Percentiles rank a stretch among this genome's conserved stretches.
These are phyloP conservation scores for Aristolochia californica DNA, from an alignment of 164 flowering plant species.

Conservation along the genomic window DNA sequence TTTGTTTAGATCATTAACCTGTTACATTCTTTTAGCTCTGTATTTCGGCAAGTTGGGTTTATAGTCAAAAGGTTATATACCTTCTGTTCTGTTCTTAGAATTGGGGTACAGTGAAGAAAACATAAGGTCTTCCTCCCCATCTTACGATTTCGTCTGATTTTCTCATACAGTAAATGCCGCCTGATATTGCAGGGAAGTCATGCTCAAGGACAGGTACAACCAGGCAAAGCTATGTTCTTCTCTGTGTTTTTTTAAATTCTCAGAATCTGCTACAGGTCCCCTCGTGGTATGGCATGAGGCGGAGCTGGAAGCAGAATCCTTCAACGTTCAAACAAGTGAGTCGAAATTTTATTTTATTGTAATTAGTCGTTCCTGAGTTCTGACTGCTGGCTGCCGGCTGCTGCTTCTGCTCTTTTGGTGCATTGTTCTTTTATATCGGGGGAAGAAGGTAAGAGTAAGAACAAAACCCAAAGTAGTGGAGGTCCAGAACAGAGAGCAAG, in stretches of 20 bases:
- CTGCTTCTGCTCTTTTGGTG: not conserved
- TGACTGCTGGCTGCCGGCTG: not conserved
- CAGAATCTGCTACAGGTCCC: not conserved
- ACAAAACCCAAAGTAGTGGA: not conserved
- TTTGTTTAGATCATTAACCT: not conserved
- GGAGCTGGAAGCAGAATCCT: not conserved
- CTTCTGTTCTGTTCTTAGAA: no score
- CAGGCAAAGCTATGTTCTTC: no score
- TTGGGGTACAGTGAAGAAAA: no score
- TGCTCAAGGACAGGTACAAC: no score
- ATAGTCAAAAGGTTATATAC: not conserved
- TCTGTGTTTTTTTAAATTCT: not conserved
- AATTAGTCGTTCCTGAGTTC: no score
- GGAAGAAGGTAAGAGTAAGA: not conserved
- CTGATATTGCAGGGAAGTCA: no score
- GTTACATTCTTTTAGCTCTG: not conserved
- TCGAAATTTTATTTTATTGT: not conserved
- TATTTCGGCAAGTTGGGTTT: not conserved
- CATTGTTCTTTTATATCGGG: not conserved
- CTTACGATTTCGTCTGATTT: no score
- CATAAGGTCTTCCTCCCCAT: no score
- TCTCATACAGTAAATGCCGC: no score
- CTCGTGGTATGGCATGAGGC: no score
- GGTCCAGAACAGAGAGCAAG: not conserved
- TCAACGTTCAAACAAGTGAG: not conserved